A percentile compares a stretch with the other conserved stretches of the same genome.
Conservation (phyloP, 1,139 yeast genomes). For the Blastobotrys petasosporus region DNA sequence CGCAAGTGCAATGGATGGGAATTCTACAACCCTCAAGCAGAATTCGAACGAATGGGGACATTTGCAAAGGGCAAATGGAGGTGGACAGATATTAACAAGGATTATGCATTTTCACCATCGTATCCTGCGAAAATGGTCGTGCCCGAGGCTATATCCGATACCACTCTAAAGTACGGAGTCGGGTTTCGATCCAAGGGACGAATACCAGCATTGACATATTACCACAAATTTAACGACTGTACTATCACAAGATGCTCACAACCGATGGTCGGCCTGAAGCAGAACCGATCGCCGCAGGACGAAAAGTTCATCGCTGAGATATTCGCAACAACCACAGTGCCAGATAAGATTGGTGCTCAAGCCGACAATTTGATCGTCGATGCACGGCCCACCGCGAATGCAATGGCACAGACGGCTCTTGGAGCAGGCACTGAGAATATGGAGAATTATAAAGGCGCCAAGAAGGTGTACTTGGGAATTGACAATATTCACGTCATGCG, state of each 20-base stretch:
- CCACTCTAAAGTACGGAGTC: conserved; percentile 73
- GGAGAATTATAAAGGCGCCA: conserved; percentile 67
- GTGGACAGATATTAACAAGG: conserved; percentile 53
- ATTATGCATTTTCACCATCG: conserved; percentile 65
- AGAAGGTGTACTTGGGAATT: conserved; percentile 77
- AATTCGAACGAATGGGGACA: conserved; percentile 55
- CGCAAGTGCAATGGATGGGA: conserved; percentile 59
- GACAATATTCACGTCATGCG: conserved; percentile 96
- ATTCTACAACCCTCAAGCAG: conserved; percentile 55
- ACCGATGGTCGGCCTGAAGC: conserved; percentile 87
- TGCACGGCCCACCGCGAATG: conserved; percentile 87
- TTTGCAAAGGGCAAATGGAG: conserved; percentile 53
- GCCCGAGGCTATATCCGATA: conserved; percentile 73
- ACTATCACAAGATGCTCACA: conserved; percentile 87
- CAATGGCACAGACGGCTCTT: conserved; percentile 92
- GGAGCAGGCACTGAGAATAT: conserved; percentile 97
- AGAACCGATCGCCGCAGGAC: conserved; percentile 84
- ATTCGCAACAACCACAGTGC: conserved; percentile 39
- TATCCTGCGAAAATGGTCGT: conserved; percentile 67
- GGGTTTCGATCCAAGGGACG: conserved; percentile 81
- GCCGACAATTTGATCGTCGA: conserved; percentile 74
- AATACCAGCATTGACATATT: conserved; percentile 77
- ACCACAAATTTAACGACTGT: conserved; percentile 61
- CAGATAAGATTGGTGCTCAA: conserved; percentile 23
- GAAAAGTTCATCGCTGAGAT: conserved; percentile 74